Percentiles rank a stretch among this genome's conserved stretches.
Conservation (phyloP, 257 asterid genomes). For the Fraxinus pennsylvanica region DNA sequence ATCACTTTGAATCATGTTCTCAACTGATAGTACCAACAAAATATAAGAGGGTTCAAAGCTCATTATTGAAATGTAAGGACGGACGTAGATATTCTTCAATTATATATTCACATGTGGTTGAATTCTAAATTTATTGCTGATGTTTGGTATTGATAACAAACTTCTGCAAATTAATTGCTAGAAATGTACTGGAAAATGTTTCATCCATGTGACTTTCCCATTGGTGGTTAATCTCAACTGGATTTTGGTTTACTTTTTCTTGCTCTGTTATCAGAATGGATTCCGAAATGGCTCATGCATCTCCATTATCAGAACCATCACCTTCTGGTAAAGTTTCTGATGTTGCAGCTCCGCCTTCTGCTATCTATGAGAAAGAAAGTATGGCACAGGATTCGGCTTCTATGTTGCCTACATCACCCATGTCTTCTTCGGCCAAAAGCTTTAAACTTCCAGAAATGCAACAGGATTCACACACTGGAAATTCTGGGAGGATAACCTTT, state of each 20-base stretch:
- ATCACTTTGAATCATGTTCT: conserved; percentile 5
- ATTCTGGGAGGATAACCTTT: conserved; percentile 56
- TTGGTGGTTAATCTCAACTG: conserved; percentile 18
- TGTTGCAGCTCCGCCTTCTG: conserved; percentile 39
- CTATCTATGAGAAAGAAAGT: conserved; percentile 38
- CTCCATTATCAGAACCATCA: conserved; percentile 24
- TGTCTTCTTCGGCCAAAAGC: conserved; percentile 63
- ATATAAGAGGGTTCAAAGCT: background rate
- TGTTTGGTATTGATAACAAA: conserved; percentile 19
- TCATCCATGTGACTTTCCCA: conserved; percentile 1
- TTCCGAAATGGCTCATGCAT: conserved; percentile 48
- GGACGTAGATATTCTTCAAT: background rate
- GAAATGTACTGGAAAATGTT: conserved; percentile 13
- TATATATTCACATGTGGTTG: conserved; percentile 11
- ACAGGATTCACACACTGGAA: conserved; percentile 44
- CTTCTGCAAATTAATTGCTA: conserved; percentile 10
- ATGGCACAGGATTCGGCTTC: conserved; percentile 51
- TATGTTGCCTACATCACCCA: conserved; percentile 38
- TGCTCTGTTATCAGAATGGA: conserved; percentile 57
- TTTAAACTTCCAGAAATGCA: conserved; percentile 57
- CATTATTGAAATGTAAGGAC: conserved; percentile 4
- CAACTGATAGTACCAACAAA: background rate
- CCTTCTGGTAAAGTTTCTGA: conserved; percentile 45
- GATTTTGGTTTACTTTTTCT: conserved; percentile 12
- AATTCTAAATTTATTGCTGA: conserved; percentile 8